Base-by-base conservation (phyloP, 768 basidiomycete genomes). In the Arthromyces matolae region DNA sequence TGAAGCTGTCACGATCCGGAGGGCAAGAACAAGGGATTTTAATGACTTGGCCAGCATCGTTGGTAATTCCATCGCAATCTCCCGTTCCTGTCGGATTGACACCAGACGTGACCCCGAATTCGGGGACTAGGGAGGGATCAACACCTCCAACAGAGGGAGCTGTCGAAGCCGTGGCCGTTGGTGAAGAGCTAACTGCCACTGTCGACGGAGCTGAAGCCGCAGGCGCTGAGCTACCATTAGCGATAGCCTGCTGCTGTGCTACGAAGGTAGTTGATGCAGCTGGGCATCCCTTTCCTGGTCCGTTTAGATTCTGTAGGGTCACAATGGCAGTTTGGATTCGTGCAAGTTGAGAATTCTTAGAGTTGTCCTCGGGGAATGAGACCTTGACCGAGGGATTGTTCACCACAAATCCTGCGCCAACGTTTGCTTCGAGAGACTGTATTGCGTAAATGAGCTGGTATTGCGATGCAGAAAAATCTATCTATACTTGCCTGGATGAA, bases 251-350 rank as follows among this genome's bases (percentile, higher is more conserved):
- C 22, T 63, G 65, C 44, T 72, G 72, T 0, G 71, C 77, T n/a
- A 69, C 54, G 58, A 84, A 79, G 4, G 83, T 86, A 0, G 85
- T 84, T 6, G 83, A 73, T 1, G 76, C 76, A 10, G 77, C 76
- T 4, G 86, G 85, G 60, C 84, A 88, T 12, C 86, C 87, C 6
- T 72, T 63, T 33, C 86, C 87, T 0, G 81, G 71, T 1, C 84
- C 86, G 41, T 74, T 68, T 35, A 89, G 60, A 62, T 89, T 89
- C 68, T 89, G 87, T 13, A 89, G 69, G 6, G 86, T 83, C 34
- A 85, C 75, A 12, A 80, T 57, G 4, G 80, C 74, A 22, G 85
- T 74, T 38, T 78, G 66, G 48, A 89, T 67, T 24, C 86, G 80
- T 0, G 80, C 70, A 35, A 76, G 63, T 58, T 79, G 71, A 40